Conservation (phyloP, 352 stramenopile species). For the Blastocystis sp. region DNA sequence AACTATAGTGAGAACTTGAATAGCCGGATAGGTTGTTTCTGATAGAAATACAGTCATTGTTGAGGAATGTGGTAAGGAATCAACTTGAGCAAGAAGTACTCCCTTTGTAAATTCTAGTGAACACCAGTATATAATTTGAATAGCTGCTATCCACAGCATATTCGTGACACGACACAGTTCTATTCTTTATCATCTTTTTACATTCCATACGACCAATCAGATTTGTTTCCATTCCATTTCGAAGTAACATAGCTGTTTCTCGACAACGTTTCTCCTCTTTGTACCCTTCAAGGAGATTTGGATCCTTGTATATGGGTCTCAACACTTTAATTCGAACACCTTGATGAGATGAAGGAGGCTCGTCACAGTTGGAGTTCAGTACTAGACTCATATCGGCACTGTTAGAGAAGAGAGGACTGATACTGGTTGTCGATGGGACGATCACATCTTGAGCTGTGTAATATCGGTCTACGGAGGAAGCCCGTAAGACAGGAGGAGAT, state of each 20-base stretch:
- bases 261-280: background rate
- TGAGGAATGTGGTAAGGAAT: background rate
- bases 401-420: background rate
- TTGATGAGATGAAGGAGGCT: background rate
- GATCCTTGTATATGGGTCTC: background rate
- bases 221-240: slow-evolving; percentile 40
- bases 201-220: slow-evolving; percentile 5
- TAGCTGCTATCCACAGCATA: background rate
- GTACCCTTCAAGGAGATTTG: background rate
- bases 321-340: slow-evolving; percentile 11
- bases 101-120: background rate
- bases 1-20: background rate
- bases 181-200: background rate
- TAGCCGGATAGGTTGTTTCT: background rate
- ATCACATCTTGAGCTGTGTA: slow-evolving; percentile 21
- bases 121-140: slow-evolving; percentile 40
- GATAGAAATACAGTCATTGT: background rate
- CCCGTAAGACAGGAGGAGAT: slow-evolving; percentile 23
- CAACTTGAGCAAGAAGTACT: background rate
- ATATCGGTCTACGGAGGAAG: slow-evolving; percentile 21
- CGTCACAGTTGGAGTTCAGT: slow-evolving; percentile 2
- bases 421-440: background rate
- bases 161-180: slow-evolving; percentile 29
- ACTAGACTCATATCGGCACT: slow-evolving; percentile 10
- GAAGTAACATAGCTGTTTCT: slow-evolving; percentile 10